Base-by-base conservation (phyloP, 805 yeast genomes). In the Lachancea sp. region DNA sequence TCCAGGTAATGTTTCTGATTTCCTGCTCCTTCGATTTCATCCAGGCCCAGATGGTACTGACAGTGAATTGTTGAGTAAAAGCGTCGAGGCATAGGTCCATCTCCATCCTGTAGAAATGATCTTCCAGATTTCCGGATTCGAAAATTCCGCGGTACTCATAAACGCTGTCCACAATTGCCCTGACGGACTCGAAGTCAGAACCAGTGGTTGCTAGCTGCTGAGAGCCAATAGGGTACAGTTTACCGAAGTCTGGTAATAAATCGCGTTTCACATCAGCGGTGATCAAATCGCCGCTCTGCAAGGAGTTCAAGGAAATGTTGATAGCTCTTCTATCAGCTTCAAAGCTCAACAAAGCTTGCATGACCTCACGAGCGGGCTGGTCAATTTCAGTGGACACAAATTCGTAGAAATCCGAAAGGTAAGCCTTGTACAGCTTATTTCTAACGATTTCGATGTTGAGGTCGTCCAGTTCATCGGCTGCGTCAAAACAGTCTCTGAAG, bases 1-100 rank as follows among this genome's bases (percentile, higher is more conserved):
- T 91, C 99, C 99, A 93, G n/a, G 98, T 88, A 54, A 93, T 84
- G 65, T 93, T 93, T 68, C 99, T 79, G 48, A 95, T 80, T 67
- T 93, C 99, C 69, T 95, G 99, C 68, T 93, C 99, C 60, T 85
- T 85, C 15, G 96, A 83, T 67, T 88, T 85, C 62, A 95, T 77
- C 95, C 96, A 93, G 6, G 96, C 96, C 93, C 96, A 93, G 46
- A 93, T 74, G 2, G 96, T 84, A 32, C 89, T 77, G 56, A 85
- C 77, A 15, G 96, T 81, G 67, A 93, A 93, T 66, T 91, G 98
- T 69, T 93, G 99, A 29, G 99, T 90, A 67, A 93, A 89, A 0
- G 96, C 96, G 61, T 84, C 82, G 59, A 81, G 85, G 68, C 96
- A 90, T 49, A 85, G 73, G 56, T 85, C 83, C 96, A 93, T 91